Evolutionary conservation across 2,329 filamentous ascomycete genomes (phyloP).

Genomic region (Coniochaeta hoffmannii): DNA sequence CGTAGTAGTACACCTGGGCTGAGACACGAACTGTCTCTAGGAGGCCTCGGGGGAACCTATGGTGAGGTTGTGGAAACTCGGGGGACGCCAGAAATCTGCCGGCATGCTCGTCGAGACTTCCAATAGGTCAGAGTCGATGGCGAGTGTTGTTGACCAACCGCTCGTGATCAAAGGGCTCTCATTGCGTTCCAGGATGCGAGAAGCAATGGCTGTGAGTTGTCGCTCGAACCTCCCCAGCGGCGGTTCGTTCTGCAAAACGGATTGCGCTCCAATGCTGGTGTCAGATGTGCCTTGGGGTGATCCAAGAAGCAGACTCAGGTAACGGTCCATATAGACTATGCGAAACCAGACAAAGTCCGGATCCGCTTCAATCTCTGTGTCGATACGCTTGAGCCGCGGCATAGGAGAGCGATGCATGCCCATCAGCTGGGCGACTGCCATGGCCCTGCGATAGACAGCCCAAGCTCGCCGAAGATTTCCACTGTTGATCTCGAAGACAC

Average conservation of each 20-base stretch:
- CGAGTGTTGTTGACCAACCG: slow-evolving; percentile 14
- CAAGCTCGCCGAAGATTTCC: slow-evolving; percentile 33
- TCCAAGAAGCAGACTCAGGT: slow-evolving; percentile 25
- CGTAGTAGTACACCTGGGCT: slow-evolving; percentile 23
- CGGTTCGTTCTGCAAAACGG: neutral
- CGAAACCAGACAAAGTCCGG: slow-evolving; percentile 21
- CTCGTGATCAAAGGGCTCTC: slow-evolving; percentile 9
- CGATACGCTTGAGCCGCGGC: slow-evolving; percentile 9
- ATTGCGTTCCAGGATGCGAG: slow-evolving; percentile 25
- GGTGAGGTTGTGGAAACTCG: slow-evolving; percentile 10
- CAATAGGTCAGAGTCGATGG: slow-evolving; percentile 20
- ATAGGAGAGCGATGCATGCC: slow-evolving; percentile 24
- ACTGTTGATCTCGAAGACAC: slow-evolving; percentile 25
- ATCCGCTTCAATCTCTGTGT: slow-evolving; percentile 4
- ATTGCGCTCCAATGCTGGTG: neutral
- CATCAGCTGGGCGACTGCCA: slow-evolving; percentile 32
- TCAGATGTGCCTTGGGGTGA: slow-evolving; percentile 17
- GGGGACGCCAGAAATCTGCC: slow-evolving; percentile 19
- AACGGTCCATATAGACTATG: slow-evolving; percentile 25
- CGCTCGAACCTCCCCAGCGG: slow-evolving; percentile 22
- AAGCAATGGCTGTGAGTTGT: slow-evolving; percentile 19
- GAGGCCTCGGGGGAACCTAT: slow-evolving; percentile 10
- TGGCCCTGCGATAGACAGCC: slow-evolving; percentile 28
- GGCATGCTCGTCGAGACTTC: slow-evolving; percentile 16
- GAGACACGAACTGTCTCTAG: slow-evolving; percentile 15